phyloP scores from a whole-genome alignment of 139 green algal genomes.

The Closterium sp. region DNA sequence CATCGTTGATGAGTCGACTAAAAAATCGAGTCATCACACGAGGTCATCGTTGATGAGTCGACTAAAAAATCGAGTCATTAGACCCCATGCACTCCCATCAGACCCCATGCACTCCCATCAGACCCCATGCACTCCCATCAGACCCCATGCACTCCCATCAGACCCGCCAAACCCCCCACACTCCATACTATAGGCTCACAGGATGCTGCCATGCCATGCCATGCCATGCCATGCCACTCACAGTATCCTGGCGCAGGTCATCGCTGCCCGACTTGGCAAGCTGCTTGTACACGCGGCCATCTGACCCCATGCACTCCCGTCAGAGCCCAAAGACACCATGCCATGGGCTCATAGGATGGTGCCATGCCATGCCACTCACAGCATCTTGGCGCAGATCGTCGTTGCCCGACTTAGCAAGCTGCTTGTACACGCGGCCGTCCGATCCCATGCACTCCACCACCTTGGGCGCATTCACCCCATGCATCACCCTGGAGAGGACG shows the following conservation, averaged over 20 bases:
- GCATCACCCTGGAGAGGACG: slow-evolving; percentile 36
- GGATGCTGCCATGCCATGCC: neutral
- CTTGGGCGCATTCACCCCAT: slow-evolving; percentile 76
- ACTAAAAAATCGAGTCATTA: too few species aligned
- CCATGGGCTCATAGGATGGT: too few species aligned
- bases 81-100: too few species aligned
- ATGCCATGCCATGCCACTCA: neutral
- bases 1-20: too few species aligned
- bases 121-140: too few species aligned
- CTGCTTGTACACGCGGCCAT: slow-evolving; percentile 60
- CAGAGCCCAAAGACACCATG: too few species aligned
- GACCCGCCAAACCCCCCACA: too few species aligned
- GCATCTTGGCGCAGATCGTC: slow-evolving; percentile 91
- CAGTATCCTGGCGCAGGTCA: slow-evolving; percentile 87
- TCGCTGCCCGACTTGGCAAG: slow-evolving; percentile 79
- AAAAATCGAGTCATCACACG: too few species aligned
- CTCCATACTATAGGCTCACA: neutral
- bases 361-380: slow-evolving; percentile 23
- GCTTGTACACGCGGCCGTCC: slow-evolving; percentile 54
- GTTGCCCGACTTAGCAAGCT: slow-evolving; percentile 77
- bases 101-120: too few species aligned
- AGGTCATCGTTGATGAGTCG: too few species aligned
- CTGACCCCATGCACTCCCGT: slow-evolving; percentile 55
- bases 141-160: too few species aligned
- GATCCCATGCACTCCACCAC: slow-evolving; percentile 62